phyloP scores from a whole-genome alignment of 495 filamentous ascomycete species.

The Xylaria flabelliformis region DNA sequence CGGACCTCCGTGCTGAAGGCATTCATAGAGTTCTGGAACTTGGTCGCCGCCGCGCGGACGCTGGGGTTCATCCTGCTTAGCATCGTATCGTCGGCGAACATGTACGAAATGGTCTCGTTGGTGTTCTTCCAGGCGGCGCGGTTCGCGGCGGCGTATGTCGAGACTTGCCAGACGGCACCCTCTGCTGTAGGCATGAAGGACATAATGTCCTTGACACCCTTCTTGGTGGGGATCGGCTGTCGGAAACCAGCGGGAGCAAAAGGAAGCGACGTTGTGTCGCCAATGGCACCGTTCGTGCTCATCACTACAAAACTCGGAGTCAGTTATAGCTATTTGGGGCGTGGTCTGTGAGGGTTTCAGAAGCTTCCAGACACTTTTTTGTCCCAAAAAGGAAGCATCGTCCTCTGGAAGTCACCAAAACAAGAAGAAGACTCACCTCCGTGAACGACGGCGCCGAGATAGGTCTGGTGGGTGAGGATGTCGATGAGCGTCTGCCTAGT shows the following conservation, averaged over 20 bases:
- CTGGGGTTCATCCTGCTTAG: slow-evolving; percentile 30
- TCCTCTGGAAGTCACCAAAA: too few relatives aligned
- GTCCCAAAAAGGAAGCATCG: too few relatives aligned
- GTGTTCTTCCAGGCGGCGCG: slow-evolving; percentile 25
- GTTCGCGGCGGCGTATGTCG: slow-evolving; percentile 30
- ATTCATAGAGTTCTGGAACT: slow-evolving; percentile 34
- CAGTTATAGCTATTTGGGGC: too few relatives aligned
- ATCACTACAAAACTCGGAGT: slow-evolving; percentile 23
- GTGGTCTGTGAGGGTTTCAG: too few relatives aligned
- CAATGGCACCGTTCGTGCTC: slow-evolving; percentile 39
- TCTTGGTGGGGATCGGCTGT: slow-evolving; percentile 41
- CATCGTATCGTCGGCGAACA: slow-evolving; percentile 40
- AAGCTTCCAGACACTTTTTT: too few relatives aligned
- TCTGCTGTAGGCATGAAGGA: slow-evolving; percentile 38
- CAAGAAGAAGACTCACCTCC: slow-evolving; percentile 23
- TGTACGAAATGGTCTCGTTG: slow-evolving; percentile 39
- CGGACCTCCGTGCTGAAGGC: slow-evolving; percentile 37
- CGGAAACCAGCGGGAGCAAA: slow-evolving; percentile 46
- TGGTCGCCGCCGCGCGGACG: slow-evolving; percentile 28
- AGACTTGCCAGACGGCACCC: slow-evolving; percentile 23
- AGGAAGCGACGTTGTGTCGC: slow-evolving; percentile 39
- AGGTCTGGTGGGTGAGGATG: slow-evolving; percentile 43
- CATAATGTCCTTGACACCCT: slow-evolving; percentile 38
- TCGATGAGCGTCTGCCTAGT: slow-evolving; percentile 37
- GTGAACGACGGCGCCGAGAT: slow-evolving; percentile 32